Evolutionary conservation across 768 basidiomycete genomes (phyloP), one percentile per base, ranked within the genome.

Genomic region (Lentinula sp.): DNA sequence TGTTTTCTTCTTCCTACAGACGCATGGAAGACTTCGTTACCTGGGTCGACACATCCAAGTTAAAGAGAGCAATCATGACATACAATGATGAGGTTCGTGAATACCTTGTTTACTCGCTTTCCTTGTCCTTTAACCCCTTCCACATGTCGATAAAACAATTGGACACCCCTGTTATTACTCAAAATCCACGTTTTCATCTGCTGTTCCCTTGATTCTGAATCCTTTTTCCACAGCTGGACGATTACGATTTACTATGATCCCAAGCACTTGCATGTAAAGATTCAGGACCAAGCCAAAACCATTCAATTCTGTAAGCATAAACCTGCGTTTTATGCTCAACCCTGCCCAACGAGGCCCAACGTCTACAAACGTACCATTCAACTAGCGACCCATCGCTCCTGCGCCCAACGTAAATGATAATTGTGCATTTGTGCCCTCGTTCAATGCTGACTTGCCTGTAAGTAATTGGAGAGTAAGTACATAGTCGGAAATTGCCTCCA

Each of bases 11-110:
- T 20, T n/a, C 28, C 28, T 57, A 54, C 63, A 92, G 96, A 67
- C 91, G 94, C 66, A 95, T 97, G 95, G 95, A 98, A 70, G 97
- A 99, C 80, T 99, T 95, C 74, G 93, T 98, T 49, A 99, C 97
- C 39, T 99, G 97, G 97, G 95, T 98, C 20, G 95, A 98, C 70
- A 93, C 93, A 28, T 95, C 93, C 66, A 96, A 96, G 72, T 84
- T 98, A 70, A 98, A 96, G 85, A 82, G 96, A 59, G 95, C 93
- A 0, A 86, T 98, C 74, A 89, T 95, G 90, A 76, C 80, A 62
- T 99, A 99, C 81, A 99, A 99, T 71, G 95, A 97, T 76, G 89
- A 97, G 85, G 92, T 92, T 57, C 69, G 16, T 39, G 2, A 28
- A 28, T 37, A 18, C 57, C 49, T 28, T 32, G 4, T 52, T 28